Evolutionary conservation across 1,284 basidiomycete genomes (phyloP), one percentile per base, ranked within the genome.

Genomic region (Malassezia equina): DNA sequence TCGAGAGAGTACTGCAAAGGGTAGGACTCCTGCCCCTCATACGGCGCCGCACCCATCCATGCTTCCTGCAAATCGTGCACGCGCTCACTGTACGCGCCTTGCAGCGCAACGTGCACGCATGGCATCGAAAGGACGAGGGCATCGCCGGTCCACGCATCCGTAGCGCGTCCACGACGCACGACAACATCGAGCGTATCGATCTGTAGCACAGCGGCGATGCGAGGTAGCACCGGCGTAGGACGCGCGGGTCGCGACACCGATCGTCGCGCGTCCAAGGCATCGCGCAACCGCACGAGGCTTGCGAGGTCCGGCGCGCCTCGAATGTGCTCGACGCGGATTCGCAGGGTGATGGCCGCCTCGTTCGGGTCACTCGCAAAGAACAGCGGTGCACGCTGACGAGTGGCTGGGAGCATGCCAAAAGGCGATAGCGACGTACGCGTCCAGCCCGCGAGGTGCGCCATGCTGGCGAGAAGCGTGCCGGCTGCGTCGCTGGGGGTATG

Each of bases 291-390:
- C 8, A 59, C 40, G 27, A 63, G 33, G 28, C 60, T 53, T 8
- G 47, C 21, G 36, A 62, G 33, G 19, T 47, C 40, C 4, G 60
- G 53, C 32, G 65, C 59, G 12, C 62, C 59, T 17, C 59, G 53
- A 8, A 73, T 40, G 4, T 57, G 52, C 3, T 49, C 63, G 15
- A 73, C 19, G 5, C 52, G 32, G n/a, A 61, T 46, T 36, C 67
- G 64, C 41, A 61, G 33, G 2, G 60, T 47, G 17, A 55, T 40
- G 9, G 51, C 60, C 15, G 70, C 62, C 54, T 73, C 71, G 51
- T 73, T 73, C 2, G 68, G 66, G 44, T 73, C 71, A 17, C 58
- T 50, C 0, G 44, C 40, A 24, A 73, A 58, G 33, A 62, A 64
- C 12, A 54, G 42, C 11, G 53, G 55, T 13, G 55, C 29, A 31